These are phyloP conservation scores for Talaromyces rugulosus DNA, from an alignment of 2,329 filamentous ascomycete genomes.

Conservation along the genomic window DNA sequence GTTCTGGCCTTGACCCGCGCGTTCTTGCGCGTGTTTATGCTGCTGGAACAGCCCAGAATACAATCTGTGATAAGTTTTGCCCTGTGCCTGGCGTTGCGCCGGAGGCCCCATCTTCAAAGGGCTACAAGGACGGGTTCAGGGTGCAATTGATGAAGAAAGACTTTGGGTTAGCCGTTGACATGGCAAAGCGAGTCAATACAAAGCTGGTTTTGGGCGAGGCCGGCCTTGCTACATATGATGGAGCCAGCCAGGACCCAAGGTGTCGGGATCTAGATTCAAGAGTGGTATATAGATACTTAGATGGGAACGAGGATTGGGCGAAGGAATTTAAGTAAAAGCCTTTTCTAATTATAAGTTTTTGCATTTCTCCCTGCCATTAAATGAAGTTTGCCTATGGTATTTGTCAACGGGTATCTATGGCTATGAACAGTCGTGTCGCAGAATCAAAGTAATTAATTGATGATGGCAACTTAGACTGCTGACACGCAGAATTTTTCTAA, in stretches of 20 bases:
- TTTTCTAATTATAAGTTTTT: not conserved
- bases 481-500: not conserved
- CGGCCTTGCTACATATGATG: constrained; percentile 50
- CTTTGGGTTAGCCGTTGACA: constrained; percentile 52
- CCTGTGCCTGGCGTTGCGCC: constrained; percentile 49
- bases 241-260: constrained; percentile 47
- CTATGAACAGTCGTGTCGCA: not conserved
- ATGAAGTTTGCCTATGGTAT: not conserved
- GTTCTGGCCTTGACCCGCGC: constrained; percentile 52
- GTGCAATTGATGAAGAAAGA: constrained; percentile 60
- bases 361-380: not conserved
- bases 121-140: constrained; percentile 54
- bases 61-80: constrained; percentile 49
- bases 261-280: constrained; percentile 55
- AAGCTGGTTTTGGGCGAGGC: constrained; percentile 47
- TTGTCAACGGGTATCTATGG: not conserved
- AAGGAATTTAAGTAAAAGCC: not conserved
- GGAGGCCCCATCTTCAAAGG: constrained; percentile 46
- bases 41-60: constrained; percentile 50
- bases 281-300: constrained; percentile 55
- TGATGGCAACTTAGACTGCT: not conserved
- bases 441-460: not conserved
- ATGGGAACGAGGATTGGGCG: constrained; percentile 50
- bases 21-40: constrained; percentile 51
- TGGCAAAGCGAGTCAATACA: constrained; percentile 51